These are phyloP conservation scores for Botrytis galanthina DNA, from an alignment of 2,329 filamentous ascomycete species.

Conservation along the genomic window DNA sequence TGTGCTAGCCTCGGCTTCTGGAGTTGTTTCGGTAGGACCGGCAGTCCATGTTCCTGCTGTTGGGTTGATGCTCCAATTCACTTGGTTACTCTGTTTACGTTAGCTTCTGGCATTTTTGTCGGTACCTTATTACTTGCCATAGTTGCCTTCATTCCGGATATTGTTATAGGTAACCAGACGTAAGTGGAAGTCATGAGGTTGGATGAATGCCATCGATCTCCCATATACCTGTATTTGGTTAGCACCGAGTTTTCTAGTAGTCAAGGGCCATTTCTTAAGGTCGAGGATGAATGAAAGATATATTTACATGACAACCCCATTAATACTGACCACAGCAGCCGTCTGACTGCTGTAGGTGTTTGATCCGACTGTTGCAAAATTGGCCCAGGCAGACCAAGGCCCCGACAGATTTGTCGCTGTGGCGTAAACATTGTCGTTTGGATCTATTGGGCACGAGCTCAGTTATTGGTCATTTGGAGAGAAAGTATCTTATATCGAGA, in stretches of 20 bases:
- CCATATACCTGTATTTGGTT: conserved; percentile 53
- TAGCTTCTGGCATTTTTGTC: neutral
- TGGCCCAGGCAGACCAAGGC: conserved; percentile 60
- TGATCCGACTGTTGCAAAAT: conserved; percentile 55
- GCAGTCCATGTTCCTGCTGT: conserved; percentile 45
- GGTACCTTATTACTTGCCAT: conserved; percentile 38
- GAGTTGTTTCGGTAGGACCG: conserved; percentile 46
- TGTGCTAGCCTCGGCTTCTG: conserved; percentile 51
- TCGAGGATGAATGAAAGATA: neutral
- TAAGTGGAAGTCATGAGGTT: conserved; percentile 62
- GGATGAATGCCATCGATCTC: conserved; percentile 62
- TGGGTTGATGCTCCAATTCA: conserved; percentile 54
- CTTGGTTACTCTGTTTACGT: conserved; percentile 44
- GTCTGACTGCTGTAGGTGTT: conserved; percentile 61
- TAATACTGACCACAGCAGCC: conserved; percentile 53
- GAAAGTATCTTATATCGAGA: neutral
- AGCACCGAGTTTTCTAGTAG: neutral
- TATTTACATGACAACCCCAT: conserved; percentile 35
- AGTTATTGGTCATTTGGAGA: neutral
- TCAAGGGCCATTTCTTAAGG: neutral
- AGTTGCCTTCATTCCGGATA: conserved; percentile 51
- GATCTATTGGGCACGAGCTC: conserved; percentile 21
- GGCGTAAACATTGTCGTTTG: conserved; percentile 65
- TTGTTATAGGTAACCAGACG: conserved; percentile 60
- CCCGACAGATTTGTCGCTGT: conserved; percentile 56